These are phyloP conservation scores for Teunomyces atbi DNA, from an alignment of 805 yeast genomes.

Conservation along the genomic window DNA sequence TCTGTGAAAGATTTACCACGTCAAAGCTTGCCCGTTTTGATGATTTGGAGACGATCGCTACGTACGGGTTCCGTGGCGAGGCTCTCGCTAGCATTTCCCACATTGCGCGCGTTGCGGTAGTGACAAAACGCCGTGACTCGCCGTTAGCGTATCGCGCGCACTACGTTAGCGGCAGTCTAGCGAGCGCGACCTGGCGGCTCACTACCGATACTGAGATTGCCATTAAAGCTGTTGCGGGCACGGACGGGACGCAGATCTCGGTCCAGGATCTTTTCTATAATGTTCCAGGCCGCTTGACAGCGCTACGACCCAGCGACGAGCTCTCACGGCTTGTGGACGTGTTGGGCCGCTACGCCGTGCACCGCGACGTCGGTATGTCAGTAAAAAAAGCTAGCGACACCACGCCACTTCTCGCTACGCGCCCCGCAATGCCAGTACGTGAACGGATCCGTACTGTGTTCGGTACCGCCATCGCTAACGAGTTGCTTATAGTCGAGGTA, in stretches of 20 bases:
- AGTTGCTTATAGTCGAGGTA: slow-evolving; percentile 51
- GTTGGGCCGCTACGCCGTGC: slow-evolving; percentile 78
- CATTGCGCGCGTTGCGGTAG: slow-evolving; percentile 75
- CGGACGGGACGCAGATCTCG: slow-evolving; percentile 75
- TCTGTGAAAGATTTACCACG: slow-evolving; percentile 93
- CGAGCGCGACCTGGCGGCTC: slow-evolving; percentile 39
- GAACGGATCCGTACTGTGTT: slow-evolving; percentile 75
- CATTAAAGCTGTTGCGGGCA: slow-evolving; percentile 81
- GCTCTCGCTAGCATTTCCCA: slow-evolving; percentile 95
- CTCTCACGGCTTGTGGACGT: slow-evolving; percentile 76
- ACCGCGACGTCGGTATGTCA: slow-evolving; percentile 69
- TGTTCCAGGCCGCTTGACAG: slow-evolving; percentile 70
- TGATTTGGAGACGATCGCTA: slow-evolving; percentile 66
- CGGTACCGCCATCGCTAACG: slow-evolving; percentile 68
- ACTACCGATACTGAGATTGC: slow-evolving; percentile 31
- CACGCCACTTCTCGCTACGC: slow-evolving; percentile 60
- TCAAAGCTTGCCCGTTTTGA: slow-evolving; percentile 75
- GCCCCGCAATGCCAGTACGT: slow-evolving; percentile 46
- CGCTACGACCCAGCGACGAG: slow-evolving; percentile 72
- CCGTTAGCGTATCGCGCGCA: slow-evolving; percentile 69
- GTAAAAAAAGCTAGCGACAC: slow-evolving; percentile 81
- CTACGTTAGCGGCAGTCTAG: slow-evolving; percentile 66
- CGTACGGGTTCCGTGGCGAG: slow-evolving; percentile 96
- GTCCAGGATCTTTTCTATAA: slow-evolving; percentile 92
- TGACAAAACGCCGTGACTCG: slow-evolving; percentile 63